Conservation (phyloP, 805 yeast genomes). For the Deakozyma indianensis region DNA sequence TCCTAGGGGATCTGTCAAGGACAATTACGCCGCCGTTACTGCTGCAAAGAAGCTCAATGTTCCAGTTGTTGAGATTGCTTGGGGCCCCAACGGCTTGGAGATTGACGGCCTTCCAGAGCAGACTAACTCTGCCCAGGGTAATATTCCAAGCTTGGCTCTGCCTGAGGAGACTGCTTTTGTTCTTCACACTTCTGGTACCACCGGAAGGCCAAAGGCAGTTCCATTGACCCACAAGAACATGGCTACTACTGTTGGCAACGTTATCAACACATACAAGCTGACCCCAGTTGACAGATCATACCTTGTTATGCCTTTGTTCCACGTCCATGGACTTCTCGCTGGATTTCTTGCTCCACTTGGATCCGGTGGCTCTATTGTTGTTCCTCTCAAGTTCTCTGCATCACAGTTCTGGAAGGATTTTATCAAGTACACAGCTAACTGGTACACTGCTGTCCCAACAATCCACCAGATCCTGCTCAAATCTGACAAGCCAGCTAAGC, state of each 20-base stretch:
- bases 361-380: slow-evolving; percentile 45
- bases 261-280: slow-evolving; percentile 41
- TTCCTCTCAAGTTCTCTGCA: slow-evolving; percentile 53
- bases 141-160: background rate
- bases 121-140: slow-evolving; percentile 7
- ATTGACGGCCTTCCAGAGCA: slow-evolving; percentile 9
- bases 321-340: slow-evolving; percentile 61
- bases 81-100: slow-evolving; percentile 29
- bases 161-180: slow-evolving; percentile 48
- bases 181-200: slow-evolving; percentile 62
- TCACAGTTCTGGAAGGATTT: slow-evolving; percentile 46
- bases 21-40: slow-evolving; percentile 29
- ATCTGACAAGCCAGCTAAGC: slow-evolving; percentile 31
- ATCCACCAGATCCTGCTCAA: slow-evolving; percentile 54
- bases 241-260: slow-evolving; percentile 44
- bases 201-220: slow-evolving; percentile 65
- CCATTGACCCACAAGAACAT: slow-evolving; percentile 55
- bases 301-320: slow-evolving; percentile 65
- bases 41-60: slow-evolving; percentile 36
- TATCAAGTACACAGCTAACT: slow-evolving; percentile 33
- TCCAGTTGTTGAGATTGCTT: slow-evolving; percentile 39
- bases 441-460: slow-evolving; percentile 73
- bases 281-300: slow-evolving; percentile 37
- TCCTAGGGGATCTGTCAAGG: slow-evolving; percentile 32
- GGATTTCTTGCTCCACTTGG: slow-evolving; percentile 47